phyloP scores from a whole-genome alignment of 78 protist genomes.

The Protostelium mycophagum region DNA sequence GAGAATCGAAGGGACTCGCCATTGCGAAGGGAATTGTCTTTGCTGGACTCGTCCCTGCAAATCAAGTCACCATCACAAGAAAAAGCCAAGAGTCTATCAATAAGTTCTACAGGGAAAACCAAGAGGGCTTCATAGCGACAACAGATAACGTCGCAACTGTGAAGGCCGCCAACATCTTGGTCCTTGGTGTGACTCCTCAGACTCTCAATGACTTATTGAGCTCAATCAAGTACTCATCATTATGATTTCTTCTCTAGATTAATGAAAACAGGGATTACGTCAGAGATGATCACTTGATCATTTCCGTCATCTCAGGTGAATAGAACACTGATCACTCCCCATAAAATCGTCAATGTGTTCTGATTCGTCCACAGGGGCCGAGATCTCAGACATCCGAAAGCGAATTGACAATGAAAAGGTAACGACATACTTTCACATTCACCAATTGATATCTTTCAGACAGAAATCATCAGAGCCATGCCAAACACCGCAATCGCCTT shows the following conservation, averaged over 20 bases:
- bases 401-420: neutral
- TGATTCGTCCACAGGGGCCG: neutral
- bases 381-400: neutral
- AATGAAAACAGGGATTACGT: neutral
- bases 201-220: slow-evolving; percentile 29
- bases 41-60: slow-evolving; percentile 8
- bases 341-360: neutral
- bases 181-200: slow-evolving; percentile 37
- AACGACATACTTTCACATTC: neutral
- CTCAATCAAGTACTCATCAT: slow-evolving; percentile 5
- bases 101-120: slow-evolving; percentile 1
- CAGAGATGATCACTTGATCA: slow-evolving; percentile 24
- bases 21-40: slow-evolving; percentile 51
- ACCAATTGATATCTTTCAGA: neutral
- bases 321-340: slow-evolving; percentile 12
- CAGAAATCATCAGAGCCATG: slow-evolving; percentile 42
- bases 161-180: slow-evolving; percentile 7
- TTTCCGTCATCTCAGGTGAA: slow-evolving; percentile 29
- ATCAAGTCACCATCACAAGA: slow-evolving; percentile 29
- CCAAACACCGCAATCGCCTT: slow-evolving; percentile 60
- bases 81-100: slow-evolving; percentile 16
- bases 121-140: slow-evolving; percentile 17
- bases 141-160: slow-evolving; percentile 25
- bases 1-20: slow-evolving; percentile 6
- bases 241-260: neutral